Conservation (phyloP, 345 rosid species). For the Eucalyptus marginata region DNA sequence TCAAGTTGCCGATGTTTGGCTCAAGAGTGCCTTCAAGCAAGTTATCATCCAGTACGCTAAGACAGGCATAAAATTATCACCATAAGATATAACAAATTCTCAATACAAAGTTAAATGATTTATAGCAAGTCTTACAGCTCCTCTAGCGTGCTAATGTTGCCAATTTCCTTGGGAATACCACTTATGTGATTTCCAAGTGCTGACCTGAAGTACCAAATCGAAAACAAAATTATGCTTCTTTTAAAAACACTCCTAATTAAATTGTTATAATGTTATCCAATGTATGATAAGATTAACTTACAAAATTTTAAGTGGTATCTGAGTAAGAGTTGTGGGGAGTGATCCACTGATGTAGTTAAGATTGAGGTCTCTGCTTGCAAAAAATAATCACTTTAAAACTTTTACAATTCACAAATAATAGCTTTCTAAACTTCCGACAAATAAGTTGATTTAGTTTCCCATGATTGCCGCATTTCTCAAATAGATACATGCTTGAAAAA, state of each 20-base stretch:
- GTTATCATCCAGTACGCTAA: constrained; percentile 53
- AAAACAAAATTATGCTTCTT: neutral
- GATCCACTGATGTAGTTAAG: constrained; percentile 68
- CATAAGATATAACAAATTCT: neutral
- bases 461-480: neutral
- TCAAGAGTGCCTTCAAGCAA: constrained; percentile 50
- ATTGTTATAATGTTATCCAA: neutral
- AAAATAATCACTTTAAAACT: neutral
- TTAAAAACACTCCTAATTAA: neutral
- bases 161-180: constrained; percentile 59
- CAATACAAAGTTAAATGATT: neutral
- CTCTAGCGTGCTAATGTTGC: constrained; percentile 36
- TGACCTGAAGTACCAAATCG: constrained; percentile 15
- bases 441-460: neutral
- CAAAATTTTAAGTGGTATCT: constrained; percentile 36
- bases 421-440: too few species aligned
- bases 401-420: neutral
- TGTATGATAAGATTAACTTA: constrained; percentile 7
- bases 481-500: neutral
- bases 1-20: constrained; percentile 47
- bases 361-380: constrained; percentile 43
- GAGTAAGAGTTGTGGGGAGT: constrained; percentile 42
- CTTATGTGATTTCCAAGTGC: constrained; percentile 50
- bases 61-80: neutral
- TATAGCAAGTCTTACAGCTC: constrained; percentile 32